Evolutionary conservation across 2,329 filamentous ascomycete species (phyloP), one percentile per base, ranked within the genome.

Genomic region (Sporothrix luriei): DNA sequence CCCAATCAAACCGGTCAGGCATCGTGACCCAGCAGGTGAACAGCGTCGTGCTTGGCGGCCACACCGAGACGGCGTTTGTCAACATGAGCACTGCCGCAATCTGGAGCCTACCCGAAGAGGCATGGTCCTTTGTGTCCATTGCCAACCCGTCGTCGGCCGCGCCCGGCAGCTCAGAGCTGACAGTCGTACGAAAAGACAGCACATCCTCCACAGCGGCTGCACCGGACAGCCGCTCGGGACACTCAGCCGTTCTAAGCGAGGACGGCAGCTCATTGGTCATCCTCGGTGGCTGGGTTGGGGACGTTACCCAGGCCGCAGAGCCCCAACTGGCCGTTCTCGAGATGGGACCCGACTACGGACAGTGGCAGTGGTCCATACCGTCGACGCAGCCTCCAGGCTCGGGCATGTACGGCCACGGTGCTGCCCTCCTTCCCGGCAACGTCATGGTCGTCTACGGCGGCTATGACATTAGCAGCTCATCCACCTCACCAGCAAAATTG

Each of bases 11-110:
- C 76, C 84, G 84, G 4, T 88, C 87, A 19, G 71, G 68, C 3
- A 82, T 83, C 2, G 82, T 90, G 52, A 90, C 88, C 4, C 90
- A 93, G 76, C 88, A 94, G 76, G 88, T 90, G 72, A 89, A 90
- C 74, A 94, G 92, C 73, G 87, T 97, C 14, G 80, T 97, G 26
- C 81, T 97, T 19, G 94, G 94, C 52, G 94, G 94, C 0, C 93
- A 97, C 77, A 97, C 93, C 0, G 84, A 88, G 74, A 79, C 83
- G 19, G 94, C 93, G 0, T 97, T 97, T 77, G 90, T 97, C 80
- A 97, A 97, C 78, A 97, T 97, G 90, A 96, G 92, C 69, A 92
- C 93, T 55, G 87, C 94, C 1, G 94, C 93, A 0, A 82, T 97
- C 1, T 97, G 94, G 84, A 94, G 89, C 68, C 82, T 97, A 7